Evolutionary conservation across 257 asterid genomes (phyloP).

Genomic region (Fraxinus americana): DNA sequence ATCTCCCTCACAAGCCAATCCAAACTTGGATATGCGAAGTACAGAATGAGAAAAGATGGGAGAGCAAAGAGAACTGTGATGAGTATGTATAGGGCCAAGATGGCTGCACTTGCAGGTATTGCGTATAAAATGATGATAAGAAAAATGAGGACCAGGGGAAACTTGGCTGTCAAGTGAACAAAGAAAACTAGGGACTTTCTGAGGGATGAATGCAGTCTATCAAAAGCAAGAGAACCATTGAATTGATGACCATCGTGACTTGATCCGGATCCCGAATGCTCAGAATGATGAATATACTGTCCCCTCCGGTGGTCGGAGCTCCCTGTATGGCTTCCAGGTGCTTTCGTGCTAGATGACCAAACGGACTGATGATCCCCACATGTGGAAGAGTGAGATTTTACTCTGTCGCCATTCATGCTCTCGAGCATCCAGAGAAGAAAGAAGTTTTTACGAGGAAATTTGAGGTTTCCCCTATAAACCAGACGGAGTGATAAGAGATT

Average conservation of each 20-base stretch:
- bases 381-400: conserved; percentile 52
- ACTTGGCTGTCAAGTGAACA: conserved; percentile 78
- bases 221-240: conserved; percentile 43
- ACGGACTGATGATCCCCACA: conserved; percentile 56
- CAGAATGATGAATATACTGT: conserved; percentile 36
- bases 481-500: conserved; percentile 73
- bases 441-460: conserved; percentile 88
- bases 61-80: conserved; percentile 75
- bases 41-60: conserved; percentile 81
- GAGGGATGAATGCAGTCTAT: conserved; percentile 60
- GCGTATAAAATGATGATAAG: conserved; percentile 74
- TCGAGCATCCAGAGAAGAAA: conserved; percentile 98
- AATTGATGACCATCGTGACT: conserved; percentile 32
- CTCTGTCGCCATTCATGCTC: conserved; percentile 90
- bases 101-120: conserved; percentile 88
- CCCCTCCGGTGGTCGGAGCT: conserved; percentile 44
- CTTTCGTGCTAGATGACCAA: conserved; percentile 50
- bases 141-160: conserved; percentile 76
- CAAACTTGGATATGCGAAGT: conserved; percentile 92
- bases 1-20: conserved; percentile 97
- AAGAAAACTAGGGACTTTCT: conserved; percentile 67
- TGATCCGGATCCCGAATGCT: conserved; percentile 40
- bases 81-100: conserved; percentile 76
- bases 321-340: conserved; percentile 35
- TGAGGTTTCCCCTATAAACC: conserved; percentile 74